Evolutionary conservation across 257 asterid genomes (phyloP).

Genomic region (Verbascum thapsus): DNA sequence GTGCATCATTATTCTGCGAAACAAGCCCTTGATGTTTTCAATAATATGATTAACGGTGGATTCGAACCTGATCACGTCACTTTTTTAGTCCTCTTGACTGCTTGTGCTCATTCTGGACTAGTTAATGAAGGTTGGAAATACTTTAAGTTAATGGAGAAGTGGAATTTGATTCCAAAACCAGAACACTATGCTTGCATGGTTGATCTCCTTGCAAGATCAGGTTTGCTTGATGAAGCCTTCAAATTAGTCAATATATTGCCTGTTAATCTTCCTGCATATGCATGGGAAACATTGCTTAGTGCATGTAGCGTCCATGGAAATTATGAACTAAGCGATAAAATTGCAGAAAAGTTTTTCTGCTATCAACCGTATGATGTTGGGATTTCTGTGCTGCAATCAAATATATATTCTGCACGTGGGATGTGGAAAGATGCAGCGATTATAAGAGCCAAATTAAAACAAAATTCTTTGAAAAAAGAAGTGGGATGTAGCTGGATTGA

Average conservation of each 20-base stretch:
- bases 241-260: constrained; percentile 48
- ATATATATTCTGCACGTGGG: constrained; percentile 63
- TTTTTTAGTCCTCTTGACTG: constrained; percentile 59
- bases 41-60: constrained; percentile 53
- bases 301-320: constrained; percentile 67
- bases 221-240: constrained; percentile 59
- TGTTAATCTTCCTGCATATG: constrained; percentile 48
- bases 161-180: constrained; percentile 53
- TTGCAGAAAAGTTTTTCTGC: constrained; percentile 40
- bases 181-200: constrained; percentile 66
- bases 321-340: constrained; percentile 45
- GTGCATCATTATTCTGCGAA: constrained; percentile 53
- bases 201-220: constrained; percentile 69
- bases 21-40: constrained; percentile 47
- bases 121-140: constrained; percentile 51
- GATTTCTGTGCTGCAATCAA: constrained; percentile 56
- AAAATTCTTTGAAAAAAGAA: constrained; percentile 44
- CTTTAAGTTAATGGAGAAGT: constrained; percentile 49
- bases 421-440: constrained; percentile 65
- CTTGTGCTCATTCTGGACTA: constrained; percentile 77
- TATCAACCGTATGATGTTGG: constrained; percentile 49
- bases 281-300: constrained; percentile 59
- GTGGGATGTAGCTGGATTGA: constrained; percentile 72
- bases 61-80: constrained; percentile 62
- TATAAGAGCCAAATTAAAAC: constrained; percentile 48